Percentiles rank a stretch among this genome's conserved stretches.
Evolutionary conservation across 2,329 filamentous ascomycete species (phyloP).

Genomic region (Albophoma yamanashiensis): DNA sequence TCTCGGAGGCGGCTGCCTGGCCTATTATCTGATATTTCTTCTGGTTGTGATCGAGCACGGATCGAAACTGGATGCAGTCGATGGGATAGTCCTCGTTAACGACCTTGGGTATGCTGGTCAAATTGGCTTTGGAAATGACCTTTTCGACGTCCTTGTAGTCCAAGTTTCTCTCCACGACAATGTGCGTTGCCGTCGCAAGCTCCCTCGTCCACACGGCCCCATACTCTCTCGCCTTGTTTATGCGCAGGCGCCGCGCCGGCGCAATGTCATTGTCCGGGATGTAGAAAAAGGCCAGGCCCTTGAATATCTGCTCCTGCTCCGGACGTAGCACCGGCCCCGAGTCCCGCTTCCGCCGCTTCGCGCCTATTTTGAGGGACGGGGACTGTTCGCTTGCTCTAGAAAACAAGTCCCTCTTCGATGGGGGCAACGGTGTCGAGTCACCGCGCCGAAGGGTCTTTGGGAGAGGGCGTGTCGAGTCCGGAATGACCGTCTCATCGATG

Average conservation of each 20-base stretch:
- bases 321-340: conserved; percentile 32
- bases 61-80: conserved; percentile 52
- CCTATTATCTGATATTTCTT: conserved; percentile 49
- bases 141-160: conserved; percentile 52
- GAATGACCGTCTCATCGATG: conserved; percentile 16
- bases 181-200: conserved; percentile 56
- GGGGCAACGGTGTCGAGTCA: conserved; percentile 19
- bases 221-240: conserved; percentile 62
- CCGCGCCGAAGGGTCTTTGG: conserved; percentile 12
- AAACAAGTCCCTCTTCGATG: conserved; percentile 4
- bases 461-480: conserved; percentile 12
- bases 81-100: conserved; percentile 60
- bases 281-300: conserved; percentile 57
- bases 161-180: conserved; percentile 65
- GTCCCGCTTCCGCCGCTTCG: conserved; percentile 37
- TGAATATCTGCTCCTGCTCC: conserved; percentile 47
- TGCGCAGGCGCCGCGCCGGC: conserved; percentile 55
- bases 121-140: conserved; percentile 19
- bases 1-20: conserved; percentile 17
- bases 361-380: conserved; percentile 12
- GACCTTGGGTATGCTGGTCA: conserved; percentile 28
- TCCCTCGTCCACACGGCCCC: conserved; percentile 62
- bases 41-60: conserved; percentile 47
- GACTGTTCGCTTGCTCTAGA: conserved; percentile 8
- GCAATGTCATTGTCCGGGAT: conserved; percentile 71